These are phyloP conservation scores for Rhizodiscina lignyota DNA, from an alignment of 495 filamentous ascomycete genomes.

Conservation along the genomic window DNA sequence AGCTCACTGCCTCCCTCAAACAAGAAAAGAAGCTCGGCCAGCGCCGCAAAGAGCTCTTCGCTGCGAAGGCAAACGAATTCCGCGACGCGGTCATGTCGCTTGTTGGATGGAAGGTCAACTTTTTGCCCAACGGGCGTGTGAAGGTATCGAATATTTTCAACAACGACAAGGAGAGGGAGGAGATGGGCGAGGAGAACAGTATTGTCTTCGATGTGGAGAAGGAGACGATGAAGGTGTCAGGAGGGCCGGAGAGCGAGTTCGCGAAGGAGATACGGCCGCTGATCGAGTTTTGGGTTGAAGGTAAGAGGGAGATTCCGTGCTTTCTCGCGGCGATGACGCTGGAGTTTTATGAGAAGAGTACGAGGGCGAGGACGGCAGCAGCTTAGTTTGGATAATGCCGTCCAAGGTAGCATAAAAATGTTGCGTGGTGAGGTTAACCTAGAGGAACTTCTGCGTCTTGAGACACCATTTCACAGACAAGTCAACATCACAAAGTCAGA, in stretches of 20 bases:
- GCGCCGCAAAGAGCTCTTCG: conserved; percentile 80
- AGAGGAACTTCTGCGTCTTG: too few relatives aligned
- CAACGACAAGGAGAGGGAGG: conserved; percentile 30
- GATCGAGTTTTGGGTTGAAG: conserved; percentile 87
- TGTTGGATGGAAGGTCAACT: conserved; percentile 83
- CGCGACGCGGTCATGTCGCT: conserved; percentile 79
- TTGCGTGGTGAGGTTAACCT: too few relatives aligned
- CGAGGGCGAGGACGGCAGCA: too few relatives aligned
- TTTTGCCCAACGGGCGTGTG: conserved; percentile 85
- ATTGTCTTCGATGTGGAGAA: conserved; percentile 95
- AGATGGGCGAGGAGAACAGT: conserved; percentile 58
- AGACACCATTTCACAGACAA: too few relatives aligned
- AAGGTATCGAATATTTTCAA: conserved; percentile 67
- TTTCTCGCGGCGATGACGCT: conserved; percentile 78
- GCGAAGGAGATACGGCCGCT: conserved; percentile 65
- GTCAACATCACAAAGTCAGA: too few relatives aligned
- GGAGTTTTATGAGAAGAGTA: conserved; percentile 80
- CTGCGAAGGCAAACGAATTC: conserved; percentile 76
- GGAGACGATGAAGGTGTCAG: conserved; percentile 92
- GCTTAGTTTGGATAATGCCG: too few relatives aligned
- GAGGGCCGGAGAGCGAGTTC: conserved; percentile 74
- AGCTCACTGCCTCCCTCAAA: conserved; percentile 54
- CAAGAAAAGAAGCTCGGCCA: conserved; percentile 71
- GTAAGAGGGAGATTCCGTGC: conserved; percentile 77
- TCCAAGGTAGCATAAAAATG: too few relatives aligned